These are phyloP conservation scores for Phialemonium atrogriseum DNA, from an alignment of 2,329 filamentous ascomycete species.

Conservation along the genomic window DNA sequence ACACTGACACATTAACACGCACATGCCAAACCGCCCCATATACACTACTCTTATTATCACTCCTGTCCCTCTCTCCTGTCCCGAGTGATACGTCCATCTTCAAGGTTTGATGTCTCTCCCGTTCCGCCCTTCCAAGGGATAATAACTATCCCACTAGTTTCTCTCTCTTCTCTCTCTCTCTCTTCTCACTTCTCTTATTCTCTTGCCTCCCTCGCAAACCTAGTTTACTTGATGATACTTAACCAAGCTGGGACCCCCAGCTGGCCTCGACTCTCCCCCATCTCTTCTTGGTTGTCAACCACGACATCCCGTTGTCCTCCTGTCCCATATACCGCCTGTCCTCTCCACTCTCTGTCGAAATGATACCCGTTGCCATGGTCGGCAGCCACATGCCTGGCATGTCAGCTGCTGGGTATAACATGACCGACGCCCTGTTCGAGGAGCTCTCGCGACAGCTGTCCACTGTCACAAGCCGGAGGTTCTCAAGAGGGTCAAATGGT, in stretches of 20 bases:
- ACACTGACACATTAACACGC: not conserved
- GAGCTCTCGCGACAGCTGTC: constrained; percentile 44
- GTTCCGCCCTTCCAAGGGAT: constrained; percentile 6
- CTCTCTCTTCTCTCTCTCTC: constrained; percentile 7
- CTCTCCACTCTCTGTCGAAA: too few species aligned
- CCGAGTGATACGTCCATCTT: constrained; percentile 18
- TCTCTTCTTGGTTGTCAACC: too few species aligned
- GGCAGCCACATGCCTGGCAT: constrained; percentile 23
- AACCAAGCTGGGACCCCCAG: constrained; percentile 7
- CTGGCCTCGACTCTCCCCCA: too few species aligned
- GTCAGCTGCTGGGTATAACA: too few species aligned
- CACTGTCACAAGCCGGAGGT: constrained; percentile 36
- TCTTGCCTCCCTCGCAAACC: constrained; percentile 5
- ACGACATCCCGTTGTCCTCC: too few species aligned
- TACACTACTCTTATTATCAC: constrained; percentile 17
- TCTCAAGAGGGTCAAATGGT: constrained; percentile 40
- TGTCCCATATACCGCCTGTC: too few species aligned
- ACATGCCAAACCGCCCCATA: constrained; percentile 22
- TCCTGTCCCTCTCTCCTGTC: constrained; percentile 18
- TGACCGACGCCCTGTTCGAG: constrained; percentile 37
- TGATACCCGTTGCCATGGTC: too few species aligned
- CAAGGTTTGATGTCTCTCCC: constrained; percentile 17
- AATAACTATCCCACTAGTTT: constrained; percentile 3
- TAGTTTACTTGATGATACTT: constrained; percentile 10
- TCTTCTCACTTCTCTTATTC: constrained; percentile 6